Base-by-base conservation (phyloP, 2,329 filamentous ascomycete species). In the Talaromyces funiculosus region DNA sequence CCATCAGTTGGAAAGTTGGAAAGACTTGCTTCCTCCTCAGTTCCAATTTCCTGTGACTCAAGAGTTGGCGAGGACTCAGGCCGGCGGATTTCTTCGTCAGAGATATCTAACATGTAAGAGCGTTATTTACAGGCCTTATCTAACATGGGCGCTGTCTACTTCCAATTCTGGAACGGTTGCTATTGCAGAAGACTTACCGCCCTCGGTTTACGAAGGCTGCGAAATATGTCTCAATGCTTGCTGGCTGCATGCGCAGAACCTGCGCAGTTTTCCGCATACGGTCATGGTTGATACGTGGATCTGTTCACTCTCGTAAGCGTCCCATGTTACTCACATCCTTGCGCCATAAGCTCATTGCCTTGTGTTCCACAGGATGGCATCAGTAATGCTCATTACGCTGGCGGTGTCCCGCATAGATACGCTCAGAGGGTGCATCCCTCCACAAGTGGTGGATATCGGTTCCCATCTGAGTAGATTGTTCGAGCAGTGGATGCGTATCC, bases 201-300 rank as follows among this genome's bases (percentile, higher is more conserved):
- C 70, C 3, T 74, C 75, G 40, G 77, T 75, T 0, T 69, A 77
- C 26, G 72, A 69, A 1, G 77, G 76, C 31, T 81, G 79, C 62
- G 75, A 77, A 42, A 68, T 75, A 0, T 81, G 80, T 40, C 67
- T 82, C 0, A 77, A 81, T 57, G 78, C 80, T 0, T 82, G 80
- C 33, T 64, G 80, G 14, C 62, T 82, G 40, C 81, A 83, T 56
- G 80, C 81, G 0, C 67, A 80, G 42, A 81, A 82, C 40, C 63
- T 83, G 3, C 66, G 77, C 22, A 76, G 77, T 0, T 82, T 80
- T 59, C 71, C 77, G 0, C 81, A 83, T 53, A 83, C 81, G 0
- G 75, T 83, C 0, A 67, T 83, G 35, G 75, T 83, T 1, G 81
- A 83, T 64, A 81, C 80, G 0, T 83, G 81, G 81, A 82, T 83